These are phyloP conservation scores for Sequoiadendron giganteum DNA, from an alignment of 75 land plant genomes.

Conservation along the genomic window DNA sequence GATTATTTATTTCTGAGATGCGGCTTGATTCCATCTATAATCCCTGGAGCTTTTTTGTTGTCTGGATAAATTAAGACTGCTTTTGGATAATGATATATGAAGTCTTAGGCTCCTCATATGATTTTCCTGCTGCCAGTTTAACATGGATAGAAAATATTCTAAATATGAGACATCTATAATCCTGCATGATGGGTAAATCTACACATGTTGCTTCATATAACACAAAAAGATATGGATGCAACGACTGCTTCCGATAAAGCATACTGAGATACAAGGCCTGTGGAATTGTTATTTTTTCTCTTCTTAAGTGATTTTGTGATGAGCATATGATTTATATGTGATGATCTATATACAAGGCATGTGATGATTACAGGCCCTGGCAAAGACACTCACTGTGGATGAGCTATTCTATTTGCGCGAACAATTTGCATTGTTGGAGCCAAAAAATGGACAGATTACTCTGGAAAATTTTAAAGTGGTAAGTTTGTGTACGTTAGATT, in stretches of 20 bases:
- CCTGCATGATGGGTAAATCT: background rate
- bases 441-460: slow-evolving; percentile 65
- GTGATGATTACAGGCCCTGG: slow-evolving; percentile 57
- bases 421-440: slow-evolving; percentile 71
- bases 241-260: background rate
- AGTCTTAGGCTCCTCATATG: background rate
- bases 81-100: background rate
- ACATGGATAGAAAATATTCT: background rate
- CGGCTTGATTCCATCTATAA: background rate
- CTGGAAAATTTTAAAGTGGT: slow-evolving; percentile 70
- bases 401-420: slow-evolving; percentile 68
- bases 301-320: background rate
- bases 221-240: background rate
- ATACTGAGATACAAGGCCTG: background rate
- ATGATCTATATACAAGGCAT: slow-evolving; percentile 9
- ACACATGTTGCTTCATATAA: background rate
- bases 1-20: background rate
- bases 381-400: slow-evolving; percentile 75
- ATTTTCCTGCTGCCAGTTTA: background rate
- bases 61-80: background rate
- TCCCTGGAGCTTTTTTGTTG: too few species aligned
- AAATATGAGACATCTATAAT: background rate
- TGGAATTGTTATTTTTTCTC: background rate
- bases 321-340: background rate
- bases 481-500: background rate